Evolutionary conservation across 805 yeast species (phyloP).

Genomic region (Cyberlindnera nakhonratchasimensis): DNA sequence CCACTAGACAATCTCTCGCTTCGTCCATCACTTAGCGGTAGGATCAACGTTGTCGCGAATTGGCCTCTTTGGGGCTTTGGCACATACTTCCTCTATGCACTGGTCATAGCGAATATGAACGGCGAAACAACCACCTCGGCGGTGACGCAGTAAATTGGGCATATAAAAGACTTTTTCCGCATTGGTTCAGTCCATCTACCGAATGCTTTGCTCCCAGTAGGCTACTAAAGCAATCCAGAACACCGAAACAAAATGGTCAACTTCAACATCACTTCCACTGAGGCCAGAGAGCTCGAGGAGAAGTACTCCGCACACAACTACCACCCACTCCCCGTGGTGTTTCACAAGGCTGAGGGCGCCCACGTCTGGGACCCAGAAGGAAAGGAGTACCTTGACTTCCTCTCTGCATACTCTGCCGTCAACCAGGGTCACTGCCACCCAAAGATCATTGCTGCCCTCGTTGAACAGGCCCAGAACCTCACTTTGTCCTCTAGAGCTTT

Average conservation of each 20-base stretch:
- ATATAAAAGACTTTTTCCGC: constrained; percentile 2
- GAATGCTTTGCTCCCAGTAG: not conserved
- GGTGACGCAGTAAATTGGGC: not conserved
- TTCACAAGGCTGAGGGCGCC: constrained; percentile 83
- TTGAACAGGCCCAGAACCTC: constrained; percentile 80
- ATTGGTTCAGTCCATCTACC: not conserved
- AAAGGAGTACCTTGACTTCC: constrained; percentile 84
- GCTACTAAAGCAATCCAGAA: not conserved
- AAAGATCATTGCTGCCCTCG: constrained; percentile 75
- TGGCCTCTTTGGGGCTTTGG: constrained; percentile 1
- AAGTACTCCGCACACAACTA: constrained; percentile 94
- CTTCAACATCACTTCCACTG: constrained; percentile 54
- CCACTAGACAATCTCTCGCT: too few relatives aligned
- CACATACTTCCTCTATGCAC: constrained; percentile 24
- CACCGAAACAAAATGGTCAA: constrained; percentile 18
- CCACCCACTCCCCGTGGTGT: constrained; percentile 94
- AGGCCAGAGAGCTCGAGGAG: constrained; percentile 66
- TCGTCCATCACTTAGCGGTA: constrained; percentile 26
- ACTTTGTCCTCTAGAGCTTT: constrained; percentile 92
- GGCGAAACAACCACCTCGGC: constrained; percentile 4
- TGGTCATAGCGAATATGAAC: constrained; percentile 24
- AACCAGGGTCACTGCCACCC: constrained; percentile 99
- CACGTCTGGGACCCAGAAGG: constrained; percentile 99
- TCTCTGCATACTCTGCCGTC: constrained; percentile 94
- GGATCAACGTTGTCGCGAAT: constrained; percentile 8